Evolutionary conservation across 306 rosid species (phyloP).

Genomic region (Vigna radiata): DNA sequence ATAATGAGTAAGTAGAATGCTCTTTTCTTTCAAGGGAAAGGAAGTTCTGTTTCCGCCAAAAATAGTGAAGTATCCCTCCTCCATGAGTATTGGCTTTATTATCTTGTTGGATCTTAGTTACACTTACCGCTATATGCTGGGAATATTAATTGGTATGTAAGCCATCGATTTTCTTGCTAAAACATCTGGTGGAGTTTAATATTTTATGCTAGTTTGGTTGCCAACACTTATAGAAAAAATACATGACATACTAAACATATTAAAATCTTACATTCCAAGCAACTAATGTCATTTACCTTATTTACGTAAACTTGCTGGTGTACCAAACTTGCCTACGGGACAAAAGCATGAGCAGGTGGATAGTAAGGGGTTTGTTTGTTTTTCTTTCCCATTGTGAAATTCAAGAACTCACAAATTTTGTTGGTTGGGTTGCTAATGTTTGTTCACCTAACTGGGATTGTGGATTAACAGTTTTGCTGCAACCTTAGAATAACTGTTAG

Average conservation of each 20-base stretch:
- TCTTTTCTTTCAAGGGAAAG: constrained; percentile 45
- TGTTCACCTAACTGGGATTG: constrained; percentile 35
- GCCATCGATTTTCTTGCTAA: constrained; percentile 24
- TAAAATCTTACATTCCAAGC: constrained; percentile 26
- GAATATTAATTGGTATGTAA: constrained; percentile 23
- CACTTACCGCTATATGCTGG: not conserved
- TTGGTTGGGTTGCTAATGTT: constrained; percentile 23
- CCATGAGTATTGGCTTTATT: constrained; percentile 28
- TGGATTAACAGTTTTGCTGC: constrained; percentile 20
- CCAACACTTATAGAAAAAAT: constrained; percentile 25
- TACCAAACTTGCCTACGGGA: constrained; percentile 27
- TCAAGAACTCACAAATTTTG: not conserved
- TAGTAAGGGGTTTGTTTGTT: constrained; percentile 3
- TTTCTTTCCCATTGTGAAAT: not conserved
- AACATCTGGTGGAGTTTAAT: constrained; percentile 21
- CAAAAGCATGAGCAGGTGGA: constrained; percentile 9
- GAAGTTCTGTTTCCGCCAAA: constrained; percentile 38
- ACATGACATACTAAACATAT: constrained; percentile 22
- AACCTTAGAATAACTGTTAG: constrained; percentile 7
- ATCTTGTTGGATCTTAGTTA: constrained; percentile 13
- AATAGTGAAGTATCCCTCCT: constrained; percentile 37
- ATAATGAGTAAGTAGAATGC: constrained; percentile 4
- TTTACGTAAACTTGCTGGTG: constrained; percentile 21
- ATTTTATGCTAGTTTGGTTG: constrained; percentile 19
- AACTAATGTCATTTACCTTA: constrained; percentile 24